These are phyloP conservation scores for Coelastrella sp. DNA, from an alignment of 139 green algal genomes.

Conservation along the genomic window DNA sequence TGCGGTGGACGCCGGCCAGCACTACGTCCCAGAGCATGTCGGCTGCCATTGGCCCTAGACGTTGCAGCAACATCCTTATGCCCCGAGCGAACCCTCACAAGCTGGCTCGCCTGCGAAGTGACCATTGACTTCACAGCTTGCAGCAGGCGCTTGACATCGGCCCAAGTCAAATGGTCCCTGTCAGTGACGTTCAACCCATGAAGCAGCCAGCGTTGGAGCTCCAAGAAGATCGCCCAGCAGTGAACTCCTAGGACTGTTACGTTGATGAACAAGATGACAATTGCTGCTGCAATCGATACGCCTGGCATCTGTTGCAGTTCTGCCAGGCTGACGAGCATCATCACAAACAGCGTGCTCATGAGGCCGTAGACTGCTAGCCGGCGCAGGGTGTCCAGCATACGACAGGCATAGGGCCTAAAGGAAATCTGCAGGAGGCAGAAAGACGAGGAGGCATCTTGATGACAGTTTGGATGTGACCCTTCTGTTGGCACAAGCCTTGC, in stretches of 20 bases:
- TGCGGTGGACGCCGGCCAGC: background rate
- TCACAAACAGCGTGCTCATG: conserved; percentile 10
- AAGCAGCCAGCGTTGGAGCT: conserved; percentile 11
- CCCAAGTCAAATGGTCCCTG: background rate
- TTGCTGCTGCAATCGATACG: background rate
- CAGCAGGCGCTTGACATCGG: background rate
- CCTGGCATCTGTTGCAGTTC: background rate
- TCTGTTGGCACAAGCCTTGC: too few species aligned
- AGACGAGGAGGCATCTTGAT: too few species aligned
- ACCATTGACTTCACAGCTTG: background rate
- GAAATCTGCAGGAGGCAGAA: conserved; percentile 48
- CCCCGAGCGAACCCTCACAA: background rate
- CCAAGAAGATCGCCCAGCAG: background rate
- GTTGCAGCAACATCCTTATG: too few species aligned
- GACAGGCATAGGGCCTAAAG: conserved; percentile 23
- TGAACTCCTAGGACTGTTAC: background rate
- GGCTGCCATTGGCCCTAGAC: too few species aligned
- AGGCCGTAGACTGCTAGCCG: conserved; percentile 11
- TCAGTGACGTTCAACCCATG: background rate
- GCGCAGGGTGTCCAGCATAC: conserved; percentile 42
- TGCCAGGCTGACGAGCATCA: conserved; percentile 17
- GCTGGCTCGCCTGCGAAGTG: too few species aligned
- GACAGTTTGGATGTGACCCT: too few species aligned
- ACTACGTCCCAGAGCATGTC: too few species aligned
- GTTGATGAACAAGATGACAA: background rate